Evolutionary conservation across 345 rosid genomes (phyloP).

Genomic region (Citrus trifoliata): DNA sequence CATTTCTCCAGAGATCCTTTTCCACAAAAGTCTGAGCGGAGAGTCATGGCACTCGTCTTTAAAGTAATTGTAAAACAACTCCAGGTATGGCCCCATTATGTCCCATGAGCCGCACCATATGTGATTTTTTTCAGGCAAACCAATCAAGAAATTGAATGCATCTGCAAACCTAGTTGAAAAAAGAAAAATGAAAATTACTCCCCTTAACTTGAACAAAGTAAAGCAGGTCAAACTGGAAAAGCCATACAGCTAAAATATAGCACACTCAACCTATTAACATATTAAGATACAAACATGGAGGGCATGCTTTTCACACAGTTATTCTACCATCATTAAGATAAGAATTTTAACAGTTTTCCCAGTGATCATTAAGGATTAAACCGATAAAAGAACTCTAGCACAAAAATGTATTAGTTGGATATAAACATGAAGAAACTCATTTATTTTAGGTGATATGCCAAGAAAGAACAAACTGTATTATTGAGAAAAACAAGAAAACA

Average conservation of each 20-base stretch:
- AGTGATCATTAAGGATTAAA: not conserved
- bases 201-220: not conserved
- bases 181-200: not conserved
- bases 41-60: constrained; percentile 68
- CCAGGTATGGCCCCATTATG: constrained; percentile 86
- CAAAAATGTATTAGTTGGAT: not conserved
- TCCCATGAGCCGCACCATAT: constrained; percentile 85
- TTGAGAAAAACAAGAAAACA: not conserved
- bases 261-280: not conserved
- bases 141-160: constrained; percentile 66
- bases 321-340: not conserved
- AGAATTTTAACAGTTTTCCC: not conserved
- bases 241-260: not conserved
- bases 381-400: not conserved
- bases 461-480: not conserved
- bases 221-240: constrained; percentile 5
- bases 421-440: not conserved
- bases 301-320: too few species aligned
- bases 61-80: constrained; percentile 82
- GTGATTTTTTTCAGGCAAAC: constrained; percentile 64
- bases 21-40: constrained; percentile 81
- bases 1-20: constrained; percentile 73
- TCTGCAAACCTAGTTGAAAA: constrained; percentile 63
- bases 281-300: not conserved
- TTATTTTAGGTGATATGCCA: not conserved